phyloP scores from a whole-genome alignment of 768 basidiomycete genomes.

The Podaxis carcinomalis region DNA sequence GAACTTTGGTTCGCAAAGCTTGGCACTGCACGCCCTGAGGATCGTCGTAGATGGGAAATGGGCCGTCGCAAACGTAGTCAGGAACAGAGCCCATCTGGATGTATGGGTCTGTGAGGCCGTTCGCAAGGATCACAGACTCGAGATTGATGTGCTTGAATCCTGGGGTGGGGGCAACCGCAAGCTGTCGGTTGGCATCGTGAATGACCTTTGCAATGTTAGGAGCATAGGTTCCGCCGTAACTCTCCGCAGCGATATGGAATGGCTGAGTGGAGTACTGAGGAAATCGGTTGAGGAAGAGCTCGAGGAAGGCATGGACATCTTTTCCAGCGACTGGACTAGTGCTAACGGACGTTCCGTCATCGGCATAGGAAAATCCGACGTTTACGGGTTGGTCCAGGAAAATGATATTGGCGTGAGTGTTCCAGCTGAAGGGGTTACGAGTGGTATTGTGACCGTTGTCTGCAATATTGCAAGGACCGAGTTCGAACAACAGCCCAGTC shows the following conservation, averaged over 20 bases:
- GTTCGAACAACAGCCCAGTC: conserved; percentile 86
- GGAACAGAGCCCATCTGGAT: conserved; percentile 77
- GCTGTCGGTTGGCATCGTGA: conserved; percentile 68
- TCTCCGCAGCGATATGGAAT: conserved; percentile 81
- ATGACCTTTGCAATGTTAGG: conserved; percentile 86
- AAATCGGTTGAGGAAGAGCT: conserved; percentile 77
- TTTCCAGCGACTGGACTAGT: conserved; percentile 83
- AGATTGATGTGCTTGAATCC: conserved; percentile 74
- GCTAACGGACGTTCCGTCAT: conserved; percentile 69
- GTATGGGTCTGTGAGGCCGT: conserved; percentile 82
- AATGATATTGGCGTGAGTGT: conserved; percentile 67
- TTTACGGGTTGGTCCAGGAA: conserved; percentile 82
- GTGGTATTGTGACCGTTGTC: conserved; percentile 68
- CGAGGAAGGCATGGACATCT: conserved; percentile 84
- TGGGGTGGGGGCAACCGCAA: conserved; percentile 38
- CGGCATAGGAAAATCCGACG: conserved; percentile 87
- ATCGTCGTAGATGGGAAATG: conserved; percentile 76
- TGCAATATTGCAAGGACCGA: conserved; percentile 80
- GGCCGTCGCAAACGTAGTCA: conserved; percentile 79
- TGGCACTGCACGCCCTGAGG: conserved; percentile 63
- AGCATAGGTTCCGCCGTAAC: conserved; percentile 75
- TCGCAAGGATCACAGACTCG: conserved; percentile 80
- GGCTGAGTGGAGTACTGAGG: conserved; percentile 64
- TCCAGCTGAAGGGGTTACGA: conserved; percentile 84
- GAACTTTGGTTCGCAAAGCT: conserved; percentile 57